Evolutionary conservation across 2,329 filamentous ascomycete genomes (phyloP).

Genomic region (Penicillium hordei): DNA sequence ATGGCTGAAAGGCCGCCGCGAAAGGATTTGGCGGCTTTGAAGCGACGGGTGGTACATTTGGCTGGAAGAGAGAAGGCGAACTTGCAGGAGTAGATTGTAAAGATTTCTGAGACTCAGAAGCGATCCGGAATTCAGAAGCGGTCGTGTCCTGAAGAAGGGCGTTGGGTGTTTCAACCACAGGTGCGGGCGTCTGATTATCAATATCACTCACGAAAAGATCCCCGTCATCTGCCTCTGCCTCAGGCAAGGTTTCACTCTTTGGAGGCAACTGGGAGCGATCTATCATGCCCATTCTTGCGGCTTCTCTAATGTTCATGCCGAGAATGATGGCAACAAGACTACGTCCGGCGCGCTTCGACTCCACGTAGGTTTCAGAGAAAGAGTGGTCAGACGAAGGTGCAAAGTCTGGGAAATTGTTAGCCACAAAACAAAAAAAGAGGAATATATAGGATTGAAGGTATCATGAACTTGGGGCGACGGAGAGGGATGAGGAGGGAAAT

Average conservation of each 20-base stretch:
- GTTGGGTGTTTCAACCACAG: constrained; percentile 18
- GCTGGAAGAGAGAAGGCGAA: constrained; percentile 12
- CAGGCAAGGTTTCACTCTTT: constrained; percentile 24
- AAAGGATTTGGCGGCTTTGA: constrained; percentile 17
- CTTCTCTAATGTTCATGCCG: constrained; percentile 55
- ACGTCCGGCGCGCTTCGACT: constrained; percentile 58
- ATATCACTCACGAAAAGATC: constrained; percentile 42
- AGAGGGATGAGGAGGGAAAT: not conserved
- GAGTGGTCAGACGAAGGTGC: constrained; percentile 51
- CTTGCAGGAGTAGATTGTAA: not conserved
- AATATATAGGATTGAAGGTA: not conserved
- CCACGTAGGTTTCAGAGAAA: constrained; percentile 56
- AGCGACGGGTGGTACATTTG: not conserved
- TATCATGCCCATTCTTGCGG: constrained; percentile 51
- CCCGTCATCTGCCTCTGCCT: constrained; percentile 30
- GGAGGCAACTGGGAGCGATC: constrained; percentile 41
- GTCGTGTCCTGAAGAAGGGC: constrained; percentile 10
- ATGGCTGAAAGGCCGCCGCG: not conserved
- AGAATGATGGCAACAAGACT: constrained; percentile 58
- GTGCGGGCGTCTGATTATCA: constrained; percentile 32
- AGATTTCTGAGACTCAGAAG: constrained; percentile 18
- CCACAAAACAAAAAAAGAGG: not conserved
- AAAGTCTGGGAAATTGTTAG: constrained; percentile 34
- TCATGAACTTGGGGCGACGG: not conserved
- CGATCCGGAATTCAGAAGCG: constrained; percentile 14